Conservation (phyloP, 2,329 filamentous ascomycete species). For the Colletotrichum noveboracense region DNA sequence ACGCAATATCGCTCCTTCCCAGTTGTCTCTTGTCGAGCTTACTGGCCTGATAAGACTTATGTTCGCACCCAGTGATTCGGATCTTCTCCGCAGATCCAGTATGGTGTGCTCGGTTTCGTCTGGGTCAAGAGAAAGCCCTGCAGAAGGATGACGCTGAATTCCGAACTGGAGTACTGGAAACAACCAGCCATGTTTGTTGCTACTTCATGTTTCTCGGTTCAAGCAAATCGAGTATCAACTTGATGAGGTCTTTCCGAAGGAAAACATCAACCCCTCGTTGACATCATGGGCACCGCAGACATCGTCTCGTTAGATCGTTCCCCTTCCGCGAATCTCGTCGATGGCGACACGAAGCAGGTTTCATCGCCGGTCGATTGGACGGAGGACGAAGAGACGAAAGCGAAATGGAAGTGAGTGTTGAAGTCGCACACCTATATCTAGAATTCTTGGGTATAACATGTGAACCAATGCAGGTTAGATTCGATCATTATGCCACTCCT, state of each 20-base stretch:
- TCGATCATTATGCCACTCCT: constrained; percentile 47
- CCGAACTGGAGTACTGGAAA: not conserved
- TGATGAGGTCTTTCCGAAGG: not conserved
- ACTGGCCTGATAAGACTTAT: not conserved
- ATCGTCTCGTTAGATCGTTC: not conserved
- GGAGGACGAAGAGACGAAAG: constrained; percentile 38
- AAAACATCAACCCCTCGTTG: not conserved
- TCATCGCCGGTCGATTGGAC: constrained; percentile 35
- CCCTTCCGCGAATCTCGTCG: not conserved
- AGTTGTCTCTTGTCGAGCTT: not conserved
- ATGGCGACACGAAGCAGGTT: not conserved
- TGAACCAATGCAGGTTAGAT: constrained; percentile 34
- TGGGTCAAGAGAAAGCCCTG: not conserved
- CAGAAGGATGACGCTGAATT: not conserved
- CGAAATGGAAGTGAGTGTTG: constrained; percentile 40
- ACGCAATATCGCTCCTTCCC: not conserved
- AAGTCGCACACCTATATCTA: not conserved
- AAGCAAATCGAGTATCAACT: not conserved
- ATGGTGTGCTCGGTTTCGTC: not conserved
- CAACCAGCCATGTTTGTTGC: not conserved
- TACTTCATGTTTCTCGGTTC: not conserved
- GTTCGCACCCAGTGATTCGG: not conserved
- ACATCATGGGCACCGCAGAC: not conserved
- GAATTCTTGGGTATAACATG: not conserved
- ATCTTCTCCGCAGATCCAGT: not conserved